These are phyloP conservation scores for Teratosphaeria gauchensis DNA, from an alignment of 2,329 filamentous ascomycete species.

Conservation along the genomic window DNA sequence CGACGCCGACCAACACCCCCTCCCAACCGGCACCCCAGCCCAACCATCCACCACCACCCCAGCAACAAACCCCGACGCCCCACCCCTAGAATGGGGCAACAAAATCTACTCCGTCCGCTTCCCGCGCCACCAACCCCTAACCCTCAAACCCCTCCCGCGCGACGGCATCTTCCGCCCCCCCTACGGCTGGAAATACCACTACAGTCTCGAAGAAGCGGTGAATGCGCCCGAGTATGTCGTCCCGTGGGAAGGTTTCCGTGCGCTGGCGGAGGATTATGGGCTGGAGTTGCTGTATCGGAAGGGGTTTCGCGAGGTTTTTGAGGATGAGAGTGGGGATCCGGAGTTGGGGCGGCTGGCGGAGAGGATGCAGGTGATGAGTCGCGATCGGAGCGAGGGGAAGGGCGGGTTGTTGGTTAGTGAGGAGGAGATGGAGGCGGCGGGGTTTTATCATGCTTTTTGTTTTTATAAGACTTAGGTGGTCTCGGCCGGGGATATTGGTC, in stretches of 20 bases:
- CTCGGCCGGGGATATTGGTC: no score
- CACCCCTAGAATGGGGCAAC: slow-evolving; percentile 74
- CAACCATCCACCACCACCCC: not conserved
- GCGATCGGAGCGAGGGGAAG: slow-evolving; percentile 38
- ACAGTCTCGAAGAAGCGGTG: slow-evolving; percentile 90
- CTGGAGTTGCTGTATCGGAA: slow-evolving; percentile 91
- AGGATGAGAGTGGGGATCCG: slow-evolving; percentile 76
- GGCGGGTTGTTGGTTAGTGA: slow-evolving; percentile 58
- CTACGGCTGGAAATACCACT: slow-evolving; percentile 96
- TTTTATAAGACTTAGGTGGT: slow-evolving; percentile 70
- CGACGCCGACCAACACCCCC: not conserved
- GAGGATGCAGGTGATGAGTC: slow-evolving; percentile 84
- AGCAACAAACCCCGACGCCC: slow-evolving; percentile 5
- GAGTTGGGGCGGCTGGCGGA: slow-evolving; percentile 77
- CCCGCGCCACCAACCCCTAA: slow-evolving; percentile 48
- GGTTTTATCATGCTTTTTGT: slow-evolving; percentile 88
- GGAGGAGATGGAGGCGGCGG: slow-evolving; percentile 85
- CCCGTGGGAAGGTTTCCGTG: slow-evolving; percentile 95
- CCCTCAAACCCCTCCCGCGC: slow-evolving; percentile 41
- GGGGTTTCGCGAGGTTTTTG: slow-evolving; percentile 83
- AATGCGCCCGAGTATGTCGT: slow-evolving; percentile 97
- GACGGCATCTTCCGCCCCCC: slow-evolving; percentile 90
- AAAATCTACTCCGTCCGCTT: slow-evolving; percentile 86
- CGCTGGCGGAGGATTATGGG: slow-evolving; percentile 91
- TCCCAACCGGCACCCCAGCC: slow-evolving; percentile 1